phyloP scores from a whole-genome alignment of 2,329 filamentous ascomycete genomes.

The Zymoseptoria pseudotritici region DNA sequence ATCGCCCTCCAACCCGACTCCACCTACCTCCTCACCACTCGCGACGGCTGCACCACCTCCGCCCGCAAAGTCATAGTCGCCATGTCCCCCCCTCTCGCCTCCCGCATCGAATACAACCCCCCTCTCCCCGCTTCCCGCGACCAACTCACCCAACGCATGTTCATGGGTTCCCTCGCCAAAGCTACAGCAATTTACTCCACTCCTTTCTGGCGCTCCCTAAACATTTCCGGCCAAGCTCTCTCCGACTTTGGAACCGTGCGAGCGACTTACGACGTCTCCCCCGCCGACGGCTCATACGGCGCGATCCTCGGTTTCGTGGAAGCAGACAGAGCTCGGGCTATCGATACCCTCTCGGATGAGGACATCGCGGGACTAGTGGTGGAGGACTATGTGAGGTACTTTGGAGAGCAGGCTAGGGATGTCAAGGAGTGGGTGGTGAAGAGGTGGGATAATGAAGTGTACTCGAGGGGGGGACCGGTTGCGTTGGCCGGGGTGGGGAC shows the following conservation, averaged over 20 bases:
- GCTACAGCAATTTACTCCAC: slow-evolving; percentile 10
- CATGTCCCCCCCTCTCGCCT: slow-evolving; percentile 11
- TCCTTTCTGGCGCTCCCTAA: slow-evolving; percentile 18
- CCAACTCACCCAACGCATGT: slow-evolving; percentile 9
- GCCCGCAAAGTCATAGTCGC: slow-evolving; percentile 7
- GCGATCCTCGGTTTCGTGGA: slow-evolving; percentile 25
- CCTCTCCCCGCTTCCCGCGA: slow-evolving; percentile 5
- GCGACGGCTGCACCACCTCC: neutral
- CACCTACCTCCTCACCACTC: neutral
- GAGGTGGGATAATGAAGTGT: slow-evolving; percentile 22
- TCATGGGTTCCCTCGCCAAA: slow-evolving; percentile 12
- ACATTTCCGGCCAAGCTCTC: slow-evolving; percentile 18
- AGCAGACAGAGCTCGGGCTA: slow-evolving; percentile 17
- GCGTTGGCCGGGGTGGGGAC: slow-evolving; percentile 18
- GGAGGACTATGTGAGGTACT: slow-evolving; percentile 14
- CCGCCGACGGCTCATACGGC: slow-evolving; percentile 17
- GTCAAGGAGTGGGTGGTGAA: slow-evolving; percentile 16
- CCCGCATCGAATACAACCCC: slow-evolving; percentile 6
- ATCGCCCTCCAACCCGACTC: slow-evolving; percentile 1
- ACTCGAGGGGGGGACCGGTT: slow-evolving; percentile 21
- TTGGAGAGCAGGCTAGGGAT: slow-evolving; percentile 13
- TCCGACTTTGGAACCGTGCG: slow-evolving; percentile 15
- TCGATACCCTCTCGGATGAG: slow-evolving; percentile 16
- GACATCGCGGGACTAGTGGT: slow-evolving; percentile 15
- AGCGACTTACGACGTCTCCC: slow-evolving; percentile 19